Evolutionary conservation across 306 rosid species (phyloP), one percentile per base, ranked within the genome.

Genomic region (Glycine latifolia): DNA sequence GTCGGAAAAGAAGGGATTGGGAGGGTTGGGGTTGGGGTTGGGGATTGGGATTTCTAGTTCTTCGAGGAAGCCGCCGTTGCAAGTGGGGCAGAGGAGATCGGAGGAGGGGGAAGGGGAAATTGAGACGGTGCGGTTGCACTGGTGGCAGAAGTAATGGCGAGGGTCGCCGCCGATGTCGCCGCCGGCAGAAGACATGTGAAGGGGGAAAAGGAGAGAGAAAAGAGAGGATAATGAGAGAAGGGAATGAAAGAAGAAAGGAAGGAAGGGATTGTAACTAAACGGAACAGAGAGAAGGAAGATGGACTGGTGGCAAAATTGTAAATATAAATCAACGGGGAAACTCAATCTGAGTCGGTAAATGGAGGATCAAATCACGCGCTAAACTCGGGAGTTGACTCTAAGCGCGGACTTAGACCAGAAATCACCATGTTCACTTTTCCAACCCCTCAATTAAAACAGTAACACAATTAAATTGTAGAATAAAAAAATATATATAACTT

Each of bases 11-110:
- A 90, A 87, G 4, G 92, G 91, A 80, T 79, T 71, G 26, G 72
- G 1, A 4, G 84, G 81, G 61, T 73, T 73, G 1, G 31, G 31
- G 2, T 26, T 26, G 20, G 66, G 67, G 16, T 5, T 84, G 39
- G 95, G 90, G 65, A 49, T 82, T 46, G 92, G 88, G 65, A 49
- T 61, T 79, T 91, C 97, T 65, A 92, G 78, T 81, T 94, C 98
- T 79, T 94, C 98, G 62, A 94, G 77, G 70, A 92, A 94, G 43
- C 88, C 89, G 4, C 84, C 89, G 70, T 72, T 77, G 88, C 98
- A 94, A 53, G 49, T 39, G 65, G 98, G 97, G 67, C 98, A 94
- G 73, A 74, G 4, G 48, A 92, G 88, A 79, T 94, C 97, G 62
- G 89, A 62, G 75, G 95, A 73, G 63, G 95, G 67, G 71, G 94